These are phyloP conservation scores for Trifolium subterraneum DNA, from an alignment of 306 rosid genomes.

Conservation along the genomic window DNA sequence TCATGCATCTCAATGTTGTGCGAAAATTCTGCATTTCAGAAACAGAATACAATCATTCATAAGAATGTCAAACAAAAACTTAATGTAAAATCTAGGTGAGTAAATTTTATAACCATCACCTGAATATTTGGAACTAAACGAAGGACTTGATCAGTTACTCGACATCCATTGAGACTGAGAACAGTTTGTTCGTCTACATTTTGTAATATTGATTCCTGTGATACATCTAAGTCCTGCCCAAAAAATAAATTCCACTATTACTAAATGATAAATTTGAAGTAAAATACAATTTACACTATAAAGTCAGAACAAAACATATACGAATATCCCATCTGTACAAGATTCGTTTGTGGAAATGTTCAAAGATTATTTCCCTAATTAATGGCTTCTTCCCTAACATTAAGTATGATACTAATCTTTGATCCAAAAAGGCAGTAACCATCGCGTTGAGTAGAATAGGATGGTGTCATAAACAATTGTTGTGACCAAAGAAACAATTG, in stretches of 20 bases:
- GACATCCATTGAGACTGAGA: conserved; percentile 95
- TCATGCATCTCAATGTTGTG: conserved; percentile 95
- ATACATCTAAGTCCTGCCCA: conserved; percentile 89
- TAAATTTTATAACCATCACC: conserved; percentile 51
- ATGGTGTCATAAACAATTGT: not conserved
- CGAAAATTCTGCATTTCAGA: conserved; percentile 76
- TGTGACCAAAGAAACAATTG: conserved; percentile 5
- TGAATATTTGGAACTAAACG: conserved; percentile 96
- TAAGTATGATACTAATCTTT: no score
- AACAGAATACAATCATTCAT: conserved; percentile 43
- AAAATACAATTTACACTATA: conserved; percentile 19
- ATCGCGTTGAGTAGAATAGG: no score
- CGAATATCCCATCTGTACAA: no score
- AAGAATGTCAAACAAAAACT: conserved; percentile 24
- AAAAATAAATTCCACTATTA: conserved; percentile 34
- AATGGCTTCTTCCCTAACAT: no score
- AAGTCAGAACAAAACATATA: not conserved
- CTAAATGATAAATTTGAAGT: conserved; percentile 29
- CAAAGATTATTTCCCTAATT: no score
- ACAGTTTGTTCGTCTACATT: conserved; percentile 95
- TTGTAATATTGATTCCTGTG: conserved; percentile 88
- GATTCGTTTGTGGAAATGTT: no score
- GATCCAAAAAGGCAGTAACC: no score
- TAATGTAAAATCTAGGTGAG: not conserved
- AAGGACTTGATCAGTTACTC: conserved; percentile 93